Conservation (phyloP, 106 monocot species). For the Chionographis japonica region DNA sequence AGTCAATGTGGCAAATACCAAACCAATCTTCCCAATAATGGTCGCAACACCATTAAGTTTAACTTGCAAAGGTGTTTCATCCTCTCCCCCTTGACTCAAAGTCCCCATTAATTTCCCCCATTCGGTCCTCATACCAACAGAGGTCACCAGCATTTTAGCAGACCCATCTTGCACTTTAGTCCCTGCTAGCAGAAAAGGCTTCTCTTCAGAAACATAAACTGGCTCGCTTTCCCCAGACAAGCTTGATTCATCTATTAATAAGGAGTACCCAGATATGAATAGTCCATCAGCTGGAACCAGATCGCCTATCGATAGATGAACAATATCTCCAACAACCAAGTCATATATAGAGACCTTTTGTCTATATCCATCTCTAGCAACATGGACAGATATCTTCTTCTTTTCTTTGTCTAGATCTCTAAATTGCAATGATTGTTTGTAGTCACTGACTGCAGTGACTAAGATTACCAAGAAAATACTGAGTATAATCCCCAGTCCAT, state of each 20-base stretch:
- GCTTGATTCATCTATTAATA: conserved; percentile 79
- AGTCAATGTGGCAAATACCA: conserved; percentile 56
- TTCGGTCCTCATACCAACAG: conserved; percentile 82
- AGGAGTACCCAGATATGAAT: conserved; percentile 57
- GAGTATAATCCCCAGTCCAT: conserved; percentile 71
- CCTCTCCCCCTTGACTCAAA: conserved; percentile 68
- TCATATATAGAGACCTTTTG: conserved; percentile 73
- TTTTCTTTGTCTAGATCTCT: conserved; percentile 75
- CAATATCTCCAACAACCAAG: conserved; percentile 76
- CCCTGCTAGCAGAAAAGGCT: conserved; percentile 77
- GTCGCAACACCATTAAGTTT: conserved; percentile 90
- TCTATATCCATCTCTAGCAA: conserved; percentile 63
- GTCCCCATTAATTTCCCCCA: conserved; percentile 81
- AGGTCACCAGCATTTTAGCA: conserved; percentile 72
- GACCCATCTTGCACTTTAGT: conserved; percentile 86
- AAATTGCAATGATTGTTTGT: conserved; percentile 74
- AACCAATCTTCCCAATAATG: conserved; percentile 82
- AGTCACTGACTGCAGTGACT: conserved; percentile 78
- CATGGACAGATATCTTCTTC: conserved; percentile 79
- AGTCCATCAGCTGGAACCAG: conserved; percentile 84
- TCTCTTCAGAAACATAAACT: conserved; percentile 54
- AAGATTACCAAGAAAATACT: conserved; percentile 68
- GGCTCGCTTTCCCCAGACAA: conserved; percentile 83
- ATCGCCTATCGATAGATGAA: conserved; percentile 81
- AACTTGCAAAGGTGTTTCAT: conserved; percentile 85